phyloP scores from a whole-genome alignment of 148 eudicot genomes.

The Dianthus caryophyllus region DNA sequence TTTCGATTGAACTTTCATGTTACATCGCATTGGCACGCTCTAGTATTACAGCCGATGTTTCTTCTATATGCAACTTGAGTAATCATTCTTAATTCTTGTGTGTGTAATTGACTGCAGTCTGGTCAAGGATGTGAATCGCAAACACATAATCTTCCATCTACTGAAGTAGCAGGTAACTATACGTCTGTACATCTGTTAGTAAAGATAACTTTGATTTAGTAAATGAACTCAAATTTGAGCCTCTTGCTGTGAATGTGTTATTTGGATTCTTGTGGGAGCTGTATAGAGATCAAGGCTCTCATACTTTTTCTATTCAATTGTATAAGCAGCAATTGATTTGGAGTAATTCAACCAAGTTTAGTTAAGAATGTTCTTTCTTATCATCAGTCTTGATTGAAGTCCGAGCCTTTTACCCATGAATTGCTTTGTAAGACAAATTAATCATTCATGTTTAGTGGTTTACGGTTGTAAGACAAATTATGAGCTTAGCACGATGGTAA shows the following conservation, averaged over 20 bases:
- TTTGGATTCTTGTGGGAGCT: neutral
- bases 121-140: constrained; percentile 34
- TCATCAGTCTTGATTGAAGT: neutral
- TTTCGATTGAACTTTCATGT: neutral
- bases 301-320: neutral
- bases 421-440: constrained; percentile 2
- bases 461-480: neutral
- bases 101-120: constrained; percentile 35
- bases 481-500: neutral
- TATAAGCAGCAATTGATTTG: neutral
- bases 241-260: neutral
- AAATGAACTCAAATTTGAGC: neutral
- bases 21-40: neutral
- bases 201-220: neutral
- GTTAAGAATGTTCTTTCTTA: neutral
- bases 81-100: constrained; percentile 9
- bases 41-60: neutral
- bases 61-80: neutral
- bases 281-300: neutral
- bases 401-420: neutral
- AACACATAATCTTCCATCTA: constrained; percentile 39
- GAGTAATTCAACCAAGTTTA: neutral
- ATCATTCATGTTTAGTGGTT: neutral
- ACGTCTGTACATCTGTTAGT: neutral
- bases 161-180: constrained; percentile 34